phyloP scores from a whole-genome alignment of 2,329 filamentous ascomycete genomes.

The Penicillium sp. region DNA sequence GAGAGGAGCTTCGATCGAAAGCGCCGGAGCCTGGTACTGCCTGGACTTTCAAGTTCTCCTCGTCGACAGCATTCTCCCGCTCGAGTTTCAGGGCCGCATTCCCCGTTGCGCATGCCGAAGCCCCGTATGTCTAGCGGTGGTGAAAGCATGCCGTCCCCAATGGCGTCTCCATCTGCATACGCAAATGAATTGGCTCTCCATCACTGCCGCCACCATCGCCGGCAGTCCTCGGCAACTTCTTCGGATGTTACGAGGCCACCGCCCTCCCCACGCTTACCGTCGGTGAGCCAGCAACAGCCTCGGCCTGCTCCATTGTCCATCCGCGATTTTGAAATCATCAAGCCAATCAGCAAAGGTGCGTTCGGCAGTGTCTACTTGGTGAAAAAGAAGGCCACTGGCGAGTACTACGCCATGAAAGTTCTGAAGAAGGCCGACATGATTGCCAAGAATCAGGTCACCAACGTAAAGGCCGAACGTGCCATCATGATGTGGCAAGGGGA shows the following conservation, averaged over 20 bases:
- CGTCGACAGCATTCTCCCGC: slow-evolving; percentile 87
- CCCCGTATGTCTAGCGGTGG: slow-evolving; percentile 62
- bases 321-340: slow-evolving; percentile 99
- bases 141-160: slow-evolving; percentile 68
- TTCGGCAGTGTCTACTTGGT: slow-evolving; percentile 97
- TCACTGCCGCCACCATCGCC: slow-evolving; percentile 67
- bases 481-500: slow-evolving; percentile 99
- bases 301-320: slow-evolving; percentile 91
- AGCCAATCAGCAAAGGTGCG: slow-evolving; percentile 97
- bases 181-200: slow-evolving; percentile 63
- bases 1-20: slow-evolving; percentile 84
- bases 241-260: slow-evolving; percentile 68
- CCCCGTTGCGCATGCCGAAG: slow-evolving; percentile 81
- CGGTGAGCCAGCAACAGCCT: slow-evolving; percentile 71
- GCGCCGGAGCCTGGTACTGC: slow-evolving; percentile 79
- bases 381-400: slow-evolving; percentile 97
- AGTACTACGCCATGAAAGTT: slow-evolving; percentile 98
- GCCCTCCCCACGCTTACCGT: slow-evolving; percentile 75
- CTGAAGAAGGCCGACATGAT: slow-evolving; percentile 99
- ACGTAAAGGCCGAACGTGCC: slow-evolving; percentile 95
- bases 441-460: slow-evolving; percentile 98
- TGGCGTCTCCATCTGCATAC: slow-evolving; percentile 83
- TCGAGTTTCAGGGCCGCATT: slow-evolving; percentile 70
- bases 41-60: slow-evolving; percentile 69
- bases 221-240: slow-evolving; percentile 86